Evolutionary conservation across 1,284 basidiomycete species (phyloP), one percentile per base, ranked within the genome.

Genomic region (Paramarasmius palmivorus): DNA sequence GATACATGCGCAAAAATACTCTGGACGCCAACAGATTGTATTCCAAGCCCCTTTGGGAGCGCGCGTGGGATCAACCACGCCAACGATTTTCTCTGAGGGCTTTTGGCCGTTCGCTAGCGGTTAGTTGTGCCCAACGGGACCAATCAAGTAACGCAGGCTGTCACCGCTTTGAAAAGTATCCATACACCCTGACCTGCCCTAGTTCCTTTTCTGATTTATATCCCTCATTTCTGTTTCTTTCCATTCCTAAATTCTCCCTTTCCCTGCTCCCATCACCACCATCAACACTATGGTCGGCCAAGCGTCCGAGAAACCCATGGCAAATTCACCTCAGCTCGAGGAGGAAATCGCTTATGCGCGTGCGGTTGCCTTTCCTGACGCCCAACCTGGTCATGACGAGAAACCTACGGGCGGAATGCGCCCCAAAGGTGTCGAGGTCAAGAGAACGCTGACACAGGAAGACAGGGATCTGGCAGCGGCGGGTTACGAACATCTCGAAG

Each of bases 401-500:
- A 29, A 46, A 6, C 12, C n/a, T 9, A 29, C 44, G n/a, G 44
- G 29, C n/a, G 29, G 29, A 5, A 26, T 23, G 29, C 44, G 44
- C 14, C 14, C 14, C 4, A 29, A 29, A 26, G 82, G 82, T 20
- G 73, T 75, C 47, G 82, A 83, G 63, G 77, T 85, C 76, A 80
- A 78, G 54, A 74, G 79, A 53, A 78, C 83, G 54, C 66, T 86
- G 63, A 86, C 84, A n/a, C 77, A 81, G 61, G 84, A 86, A 62
- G 84, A 86, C 54, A 79, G 73, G 59, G 81, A 84, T 50, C 77
- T 88, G 49, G 82, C 83, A n/a, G 79, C 79, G 6, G 84, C 84
- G 23, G 83, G 83, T 1, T 88, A 88, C 63, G 81, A 82, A 52
- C 81, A 85, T 62, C 72, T 86, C 38, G 71, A 79, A 40, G 71